Evolutionary conservation across 2,329 filamentous ascomycete genomes (phyloP), one percentile per base, ranked within the genome.

Genomic region (Ambrosiella beaveri): DNA sequence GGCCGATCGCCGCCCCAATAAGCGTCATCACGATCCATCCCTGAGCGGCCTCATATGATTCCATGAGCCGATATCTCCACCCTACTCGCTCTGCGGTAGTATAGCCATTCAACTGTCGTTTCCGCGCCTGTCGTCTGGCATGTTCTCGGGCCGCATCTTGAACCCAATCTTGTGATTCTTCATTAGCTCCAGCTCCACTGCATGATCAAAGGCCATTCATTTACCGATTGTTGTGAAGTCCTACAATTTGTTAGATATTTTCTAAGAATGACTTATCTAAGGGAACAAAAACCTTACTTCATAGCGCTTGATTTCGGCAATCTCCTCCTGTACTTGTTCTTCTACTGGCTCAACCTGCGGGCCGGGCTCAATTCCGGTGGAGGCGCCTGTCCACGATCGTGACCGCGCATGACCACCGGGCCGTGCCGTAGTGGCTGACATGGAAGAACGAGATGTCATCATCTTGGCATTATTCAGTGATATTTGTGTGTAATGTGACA

Each of bases 1-100:
- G 68, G 1, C 93, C 93, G 68, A 98, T 97, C 19, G 86, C 86
- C n/a, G 82, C 81, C 38, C 93, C 87, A 59, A 98, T 91, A 62
- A 98, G 75, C 19, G 88, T 97, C 58, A 98, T 86, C 54, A 98
- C 93, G 60, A 98, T 90, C 93, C 93, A 98, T 19, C 88, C 91
- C 71, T 98, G 93, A 1, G 88, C 93, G 9, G 93, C 93, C 70
- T 97, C 90, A 69, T 97, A 98, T 37, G 86, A 86, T 68, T 93
- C 87, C 72, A 80, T 82, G 39, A 95, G 71, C 65, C 84, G 86
- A 62, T 87, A 80, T 67, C 87, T 78, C 89, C 90, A 97, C 61
- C 85, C 85, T 57, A 73, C 73, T 62, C 81, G 76, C 38, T 84
- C 81, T 39, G 62, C 88, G 82, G 69, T 86, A 86, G 61, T 86